These are phyloP conservation scores for Acanthamoeba castellanii DNA, from an alignment of 208 protist species.

Conservation along the genomic window DNA sequence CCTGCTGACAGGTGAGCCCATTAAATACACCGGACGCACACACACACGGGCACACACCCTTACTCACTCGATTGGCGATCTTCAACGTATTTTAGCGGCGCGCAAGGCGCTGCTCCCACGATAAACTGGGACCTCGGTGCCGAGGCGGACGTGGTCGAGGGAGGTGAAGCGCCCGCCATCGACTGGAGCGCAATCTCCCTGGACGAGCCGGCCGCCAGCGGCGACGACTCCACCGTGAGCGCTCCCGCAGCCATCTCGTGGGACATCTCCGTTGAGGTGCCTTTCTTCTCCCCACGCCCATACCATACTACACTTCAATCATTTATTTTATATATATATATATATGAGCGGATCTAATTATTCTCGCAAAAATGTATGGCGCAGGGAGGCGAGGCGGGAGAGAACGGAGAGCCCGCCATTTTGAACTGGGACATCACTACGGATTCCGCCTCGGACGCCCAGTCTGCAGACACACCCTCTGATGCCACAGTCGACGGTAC, in stretches of 20 bases:
- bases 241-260: conserved; percentile 14
- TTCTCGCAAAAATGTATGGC: background rate
- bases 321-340: too few relatives aligned
- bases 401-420: conserved; percentile 4
- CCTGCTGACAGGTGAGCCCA: background rate
- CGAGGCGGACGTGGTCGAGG: background rate
- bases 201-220: background rate
- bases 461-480: background rate
- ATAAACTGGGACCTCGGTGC: conserved; percentile 20
- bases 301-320: background rate
- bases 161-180: background rate
- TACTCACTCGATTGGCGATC: too few relatives aligned
- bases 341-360: too few relatives aligned
- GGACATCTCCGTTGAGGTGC: conserved; percentile 18
- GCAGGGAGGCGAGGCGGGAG: background rate
- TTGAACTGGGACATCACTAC: conserved; percentile 16
- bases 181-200: conserved; percentile 11
- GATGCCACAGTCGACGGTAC: background rate
- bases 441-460: background rate
- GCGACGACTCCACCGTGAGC: background rate
- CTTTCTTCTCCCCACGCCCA: background rate
- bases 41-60: too few relatives aligned
- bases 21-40: background rate
- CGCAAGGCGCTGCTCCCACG: background rate
- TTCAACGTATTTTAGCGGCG: background rate